phyloP scores from a whole-genome alignment of 345 rosid species.

The Moricandia moricandioides region DNA sequence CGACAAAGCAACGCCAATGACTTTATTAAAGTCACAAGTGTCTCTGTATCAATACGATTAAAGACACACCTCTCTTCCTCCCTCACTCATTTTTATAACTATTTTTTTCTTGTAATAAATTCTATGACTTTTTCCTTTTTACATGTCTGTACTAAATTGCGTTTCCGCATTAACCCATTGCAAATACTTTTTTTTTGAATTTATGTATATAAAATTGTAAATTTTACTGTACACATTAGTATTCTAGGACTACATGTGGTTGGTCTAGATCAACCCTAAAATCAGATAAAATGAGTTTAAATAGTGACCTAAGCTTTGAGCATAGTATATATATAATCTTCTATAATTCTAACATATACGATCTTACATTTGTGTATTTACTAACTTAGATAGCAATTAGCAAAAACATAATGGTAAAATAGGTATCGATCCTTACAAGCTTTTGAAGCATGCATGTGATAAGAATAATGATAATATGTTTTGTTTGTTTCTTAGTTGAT shows the following conservation, averaged over 20 bases:
- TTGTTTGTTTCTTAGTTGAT: not conserved
- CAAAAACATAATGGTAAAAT: not conserved
- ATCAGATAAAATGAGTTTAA: not conserved
- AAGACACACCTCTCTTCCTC: slow-evolving; percentile 29
- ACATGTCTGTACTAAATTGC: not conserved
- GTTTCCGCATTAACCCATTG: not conserved
- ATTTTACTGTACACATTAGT: not conserved
- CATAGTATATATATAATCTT: too few species aligned
- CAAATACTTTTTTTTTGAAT: not conserved
- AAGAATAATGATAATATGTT: not conserved
- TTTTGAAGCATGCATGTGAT: slow-evolving; percentile 6
- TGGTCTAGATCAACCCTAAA: not conserved
- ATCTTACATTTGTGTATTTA: not conserved
- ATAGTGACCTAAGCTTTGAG: not conserved
- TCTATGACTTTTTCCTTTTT: not conserved
- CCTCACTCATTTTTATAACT: not conserved
- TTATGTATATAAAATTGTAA: too few species aligned
- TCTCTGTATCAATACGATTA: slow-evolving; percentile 38
- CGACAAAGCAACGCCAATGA: slow-evolving; percentile 43
- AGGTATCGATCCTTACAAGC: not conserved
- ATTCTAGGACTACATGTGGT: not conserved
- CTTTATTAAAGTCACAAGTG: slow-evolving; percentile 44
- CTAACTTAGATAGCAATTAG: not conserved
- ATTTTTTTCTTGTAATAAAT: not conserved
- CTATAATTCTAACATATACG: too few species aligned